Evolutionary conservation across 2,329 filamentous ascomycete genomes (phyloP).

Genomic region (Dothistroma pini): DNA sequence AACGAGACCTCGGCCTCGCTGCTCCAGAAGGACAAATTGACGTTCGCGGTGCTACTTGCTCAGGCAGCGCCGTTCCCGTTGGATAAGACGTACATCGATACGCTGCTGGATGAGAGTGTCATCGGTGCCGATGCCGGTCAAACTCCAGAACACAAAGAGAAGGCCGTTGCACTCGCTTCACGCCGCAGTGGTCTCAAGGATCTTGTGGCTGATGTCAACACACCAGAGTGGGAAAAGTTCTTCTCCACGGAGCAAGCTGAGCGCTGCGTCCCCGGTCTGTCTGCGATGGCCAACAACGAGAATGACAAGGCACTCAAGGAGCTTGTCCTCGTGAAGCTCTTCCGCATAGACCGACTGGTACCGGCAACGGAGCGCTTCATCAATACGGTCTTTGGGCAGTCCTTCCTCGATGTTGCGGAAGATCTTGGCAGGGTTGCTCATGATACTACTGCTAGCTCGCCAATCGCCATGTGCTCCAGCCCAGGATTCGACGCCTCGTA

Average conservation of each 20-base stretch:
- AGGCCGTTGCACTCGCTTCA: conserved; percentile 64
- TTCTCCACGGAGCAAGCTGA: conserved; percentile 82
- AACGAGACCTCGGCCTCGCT: conserved; percentile 90
- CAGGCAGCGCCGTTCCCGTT: conserved; percentile 96
- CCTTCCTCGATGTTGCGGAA: conserved; percentile 77
- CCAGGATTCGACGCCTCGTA: conserved; percentile 98
- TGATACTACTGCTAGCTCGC: conserved; percentile 77
- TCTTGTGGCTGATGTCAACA: conserved; percentile 59
- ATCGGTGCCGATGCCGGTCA: conserved; percentile 76
- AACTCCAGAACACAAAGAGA: conserved; percentile 59
- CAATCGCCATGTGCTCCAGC: conserved; percentile 88
- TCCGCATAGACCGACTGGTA: conserved; percentile 92
- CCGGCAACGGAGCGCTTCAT: conserved; percentile 92
- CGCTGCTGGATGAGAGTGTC: conserved; percentile 73
- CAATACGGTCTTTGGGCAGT: conserved; percentile 74
- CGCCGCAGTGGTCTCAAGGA: conserved; percentile 72
- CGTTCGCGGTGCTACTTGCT: conserved; percentile 88
- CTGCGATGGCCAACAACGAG: conserved; percentile 54
- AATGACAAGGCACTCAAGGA: conserved; percentile 76
- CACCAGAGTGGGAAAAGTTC: conserved; percentile 74
- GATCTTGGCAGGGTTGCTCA: conserved; percentile 82
- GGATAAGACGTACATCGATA: conserved; percentile 85
- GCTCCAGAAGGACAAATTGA: conserved; percentile 90
- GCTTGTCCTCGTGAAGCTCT: conserved; percentile 88
- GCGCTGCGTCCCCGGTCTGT: conserved; percentile 72